Conservation (phyloP, 495 filamentous ascomycete genomes). For the Bryoglossum gracile region DNA sequence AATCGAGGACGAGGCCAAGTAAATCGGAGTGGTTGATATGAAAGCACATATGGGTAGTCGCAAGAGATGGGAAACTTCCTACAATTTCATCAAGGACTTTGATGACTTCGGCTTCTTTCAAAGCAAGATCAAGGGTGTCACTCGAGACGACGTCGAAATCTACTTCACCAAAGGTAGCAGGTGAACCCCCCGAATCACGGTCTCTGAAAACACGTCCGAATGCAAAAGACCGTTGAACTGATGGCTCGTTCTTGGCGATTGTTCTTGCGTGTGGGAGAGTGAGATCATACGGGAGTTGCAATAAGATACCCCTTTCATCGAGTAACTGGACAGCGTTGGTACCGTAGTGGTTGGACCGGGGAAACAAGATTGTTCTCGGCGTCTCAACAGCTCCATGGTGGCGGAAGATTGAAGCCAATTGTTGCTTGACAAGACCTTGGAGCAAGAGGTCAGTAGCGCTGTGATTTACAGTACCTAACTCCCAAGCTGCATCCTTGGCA, state of each 20-base stretch:
- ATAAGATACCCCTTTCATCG: conserved; percentile 71
- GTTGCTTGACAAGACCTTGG: conserved; percentile 68
- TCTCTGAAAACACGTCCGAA: conserved; percentile 90
- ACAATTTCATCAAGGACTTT: conserved; percentile 93
- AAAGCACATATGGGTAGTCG: conserved; percentile 73
- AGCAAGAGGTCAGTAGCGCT: conserved; percentile 58
- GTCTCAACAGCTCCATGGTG: conserved; percentile 85
- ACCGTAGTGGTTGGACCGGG: conserved; percentile 69
- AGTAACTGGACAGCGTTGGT: conserved; percentile 67
- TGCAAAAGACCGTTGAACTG: conserved; percentile 70
- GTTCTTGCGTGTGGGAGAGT: conserved; percentile 82
- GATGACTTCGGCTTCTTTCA: conserved; percentile 91
- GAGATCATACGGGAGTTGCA: conserved; percentile 88
- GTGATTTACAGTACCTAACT: conserved; percentile 42
- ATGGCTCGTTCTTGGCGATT: conserved; percentile 64
- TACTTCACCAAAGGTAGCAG: conserved; percentile 75
- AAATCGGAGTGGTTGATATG: conserved; percentile 86
- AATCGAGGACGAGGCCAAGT: conserved; percentile 77
- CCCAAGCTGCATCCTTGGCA: conserved; percentile 83
- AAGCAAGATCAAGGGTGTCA: conserved; percentile 69
- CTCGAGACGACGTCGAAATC: conserved; percentile 91
- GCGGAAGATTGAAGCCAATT: conserved; percentile 73
- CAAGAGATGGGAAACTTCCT: conserved; percentile 68
- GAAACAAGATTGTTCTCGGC: conserved; percentile 66
- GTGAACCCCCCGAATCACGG: conserved; percentile 65